Evolutionary conservation across 2,329 filamentous ascomycete species (phyloP), one percentile per base, ranked within the genome.

Genomic region (Phialocephala sp.): DNA sequence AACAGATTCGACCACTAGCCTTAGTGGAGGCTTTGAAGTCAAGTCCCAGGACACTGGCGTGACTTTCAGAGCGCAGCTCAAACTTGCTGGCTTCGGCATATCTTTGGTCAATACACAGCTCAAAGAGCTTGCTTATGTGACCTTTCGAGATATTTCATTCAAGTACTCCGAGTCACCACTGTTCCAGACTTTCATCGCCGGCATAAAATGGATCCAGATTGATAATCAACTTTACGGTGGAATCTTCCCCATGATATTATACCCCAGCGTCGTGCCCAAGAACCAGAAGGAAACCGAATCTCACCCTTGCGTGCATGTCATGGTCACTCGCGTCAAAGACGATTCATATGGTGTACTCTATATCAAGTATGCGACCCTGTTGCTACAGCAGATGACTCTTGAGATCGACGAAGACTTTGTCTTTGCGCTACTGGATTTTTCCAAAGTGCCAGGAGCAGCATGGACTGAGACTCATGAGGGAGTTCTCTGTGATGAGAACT

Each of bases 341-440:
- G 94, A 99, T 75, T 97, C 94, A 0, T 99, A 98, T 75, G 95
- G 95, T 73, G 95, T 99, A 24, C 82, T 97, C 11, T 99, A 99
- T 79, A 94, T 99, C 84, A 99, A 99, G 78, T 99, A 99, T 78
- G 94, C 95, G 24, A 97, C 94, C 0, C 79, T 99, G 55, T 82
- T 99, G 37, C 82, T 99, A 55, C 95, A 99, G 78, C 94, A 99
- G 78, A 97, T 99, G 94, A 99, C 95, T 0, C 84, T 99, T 2
- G 95, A 99, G 73, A 89, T 99, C 58, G 95, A 99, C 70, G 95
- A 99, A 74, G 95, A 99, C 77, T 99, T 99, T 79, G 94, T 99
- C 64, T 97, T 97, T 77, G 94, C 95, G 0, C 86, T 99, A 68
- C 83, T 99, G 1, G 96, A 99, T 77, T 99, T 97, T 76, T 90